Evolutionary conservation across 805 yeast species (phyloP), one percentile per base, ranked within the genome.

Genomic region (Debaryomyces maramus): DNA sequence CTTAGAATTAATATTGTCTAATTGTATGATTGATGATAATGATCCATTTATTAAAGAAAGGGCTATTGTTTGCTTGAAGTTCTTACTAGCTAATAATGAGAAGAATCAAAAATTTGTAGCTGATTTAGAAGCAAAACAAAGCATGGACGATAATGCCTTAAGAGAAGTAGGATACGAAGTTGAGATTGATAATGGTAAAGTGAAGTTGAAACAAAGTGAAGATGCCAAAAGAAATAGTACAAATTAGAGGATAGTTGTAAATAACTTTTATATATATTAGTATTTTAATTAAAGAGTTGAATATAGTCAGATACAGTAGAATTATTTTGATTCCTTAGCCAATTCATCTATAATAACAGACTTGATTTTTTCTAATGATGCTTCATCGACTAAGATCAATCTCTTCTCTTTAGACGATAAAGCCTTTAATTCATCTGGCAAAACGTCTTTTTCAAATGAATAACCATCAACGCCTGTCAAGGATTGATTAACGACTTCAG

Each of bases 401-500:
- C 86, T 87, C 70, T 88, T 83, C 56, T 85, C 84, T 63, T 87
- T 72, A 6, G 74, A 58, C 35, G 85, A 68, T 60, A 93, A 77
- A 34, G 77, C 77, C 64, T 77, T 84, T 65, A 93, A 78, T 66
- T 88, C 97, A 20, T 74, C 87, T 27, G 99, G 98, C 40, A 93
- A 75, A 15, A 93, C 97, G 51, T 88, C 88, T 35, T 73, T 73
- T 55, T 88, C 96, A 58, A 93, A 93, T 3, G 89, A 80, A 68
- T 93, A 93, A 15, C 80, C 89, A 9, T 74, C 78, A 45, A 80
- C 74, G 1, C 73, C 74, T 33, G 65, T 59, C 49, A 93, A 73
- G 3, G 98, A 88, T 52, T 77, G 69, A 63, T 90, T 84, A 18
- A 93, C 99, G 36, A 96, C 99, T 47, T 88, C 97, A 18, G 96